These are phyloP conservation scores for Scytalidium sp. DNA, from an alignment of 2,329 filamentous ascomycete genomes.

Conservation along the genomic window DNA sequence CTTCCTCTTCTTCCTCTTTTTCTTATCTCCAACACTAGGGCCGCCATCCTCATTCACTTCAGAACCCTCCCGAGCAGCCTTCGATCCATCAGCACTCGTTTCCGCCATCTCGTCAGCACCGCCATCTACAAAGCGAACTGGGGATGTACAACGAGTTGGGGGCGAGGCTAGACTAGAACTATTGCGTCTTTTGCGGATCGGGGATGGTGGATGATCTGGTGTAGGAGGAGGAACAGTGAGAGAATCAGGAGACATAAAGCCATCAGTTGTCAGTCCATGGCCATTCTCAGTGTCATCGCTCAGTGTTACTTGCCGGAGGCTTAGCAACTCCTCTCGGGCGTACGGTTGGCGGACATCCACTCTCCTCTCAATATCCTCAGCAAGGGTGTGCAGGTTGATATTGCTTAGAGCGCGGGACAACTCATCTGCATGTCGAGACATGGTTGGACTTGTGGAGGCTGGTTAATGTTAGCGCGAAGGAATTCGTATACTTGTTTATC, in stretches of 20 bases:
- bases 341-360: slow-evolving; percentile 9
- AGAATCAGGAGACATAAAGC: slow-evolving; percentile 4
- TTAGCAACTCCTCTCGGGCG: slow-evolving; percentile 15
- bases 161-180: background rate
- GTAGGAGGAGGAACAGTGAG: slow-evolving; percentile 6
- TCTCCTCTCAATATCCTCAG: slow-evolving; percentile 5
- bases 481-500: no score
- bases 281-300: slow-evolving; percentile 1
- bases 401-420: slow-evolving; percentile 21
- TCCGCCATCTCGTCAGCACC: background rate
- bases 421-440: slow-evolving; percentile 6
- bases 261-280: background rate
- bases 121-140: background rate
- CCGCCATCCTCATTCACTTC: background rate
- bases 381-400: slow-evolving; percentile 15
- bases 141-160: background rate
- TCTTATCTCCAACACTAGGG: slow-evolving; percentile 1
- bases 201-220: background rate
- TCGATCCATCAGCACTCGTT: background rate
- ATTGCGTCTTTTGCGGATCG: background rate
- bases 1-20: slow-evolving; percentile 42
- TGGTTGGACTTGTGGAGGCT: background rate
- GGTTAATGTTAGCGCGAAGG: background rate
- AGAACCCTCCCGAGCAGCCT: background rate
- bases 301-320: slow-evolving; percentile 4